Evolutionary conservation across 23 red algal genomes (phyloP), one percentile per base, ranked within the genome.

Genomic region (Gracilaria domingensis): DNA sequence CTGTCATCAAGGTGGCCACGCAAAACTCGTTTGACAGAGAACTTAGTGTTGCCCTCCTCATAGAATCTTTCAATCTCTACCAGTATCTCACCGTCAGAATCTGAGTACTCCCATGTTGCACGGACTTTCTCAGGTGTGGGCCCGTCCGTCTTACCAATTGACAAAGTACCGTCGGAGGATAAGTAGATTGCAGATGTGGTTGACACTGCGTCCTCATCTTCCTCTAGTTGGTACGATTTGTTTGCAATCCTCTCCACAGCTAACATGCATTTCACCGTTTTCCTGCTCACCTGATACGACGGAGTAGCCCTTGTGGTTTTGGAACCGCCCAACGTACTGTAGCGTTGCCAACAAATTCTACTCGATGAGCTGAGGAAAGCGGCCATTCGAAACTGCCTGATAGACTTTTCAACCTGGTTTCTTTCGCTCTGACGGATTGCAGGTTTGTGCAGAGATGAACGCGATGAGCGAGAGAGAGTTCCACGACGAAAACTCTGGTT

Each of bases 201-300:
- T 23, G 78, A 83, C 13, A 58, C 44, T 45, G 78, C 53, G 89
- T 92, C 89, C 30, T 92, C 89, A 48, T 84, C 79, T 32, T 92
- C 89, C 48, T 92, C 89, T 12, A 92, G 79, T 77, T 92, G 89
- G 26, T 76, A 92, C 25, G 89, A 84, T 30, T 84, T 83, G 79
- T 84, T 78, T 20, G 49, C 65, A 55, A 92, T 83, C 39, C 20
- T 56, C 39, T 62, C 71, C 20, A 61, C 50, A 11, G 85, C 9
- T 54, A 89, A 23, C 45, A 8, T 89, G 73, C 85, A 86, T 51
- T 8, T 21, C 11, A 50, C 40, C 26, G 72, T 50, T 51, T 51
- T 77, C 21, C 72, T 48, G 39, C 24, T 37, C 72, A 51, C 45
- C 6, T 77, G 20, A 50, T 77, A 77, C 23, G 72, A 45, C 12